These are phyloP conservation scores for Ilyonectria sp. DNA, from an alignment of 2,329 filamentous ascomycete genomes.

Conservation along the genomic window DNA sequence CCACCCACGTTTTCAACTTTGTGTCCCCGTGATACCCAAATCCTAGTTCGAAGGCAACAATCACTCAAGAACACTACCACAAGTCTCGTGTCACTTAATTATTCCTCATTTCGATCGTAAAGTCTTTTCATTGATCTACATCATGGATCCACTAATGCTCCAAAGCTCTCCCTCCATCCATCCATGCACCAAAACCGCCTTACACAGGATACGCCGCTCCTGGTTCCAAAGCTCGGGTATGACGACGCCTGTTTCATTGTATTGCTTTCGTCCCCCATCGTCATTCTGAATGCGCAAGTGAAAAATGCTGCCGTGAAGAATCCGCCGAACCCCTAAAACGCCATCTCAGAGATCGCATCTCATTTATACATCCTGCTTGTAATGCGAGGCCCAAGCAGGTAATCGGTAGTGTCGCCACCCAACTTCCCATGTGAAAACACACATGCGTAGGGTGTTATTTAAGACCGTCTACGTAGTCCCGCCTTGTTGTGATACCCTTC, in stretches of 20 bases:
- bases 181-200: constrained; percentile 28
- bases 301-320: constrained; percentile 4
- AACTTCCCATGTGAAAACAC: constrained; percentile 10
- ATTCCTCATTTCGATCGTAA: neutral
- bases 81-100: neutral
- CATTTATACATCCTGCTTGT: constrained; percentile 24
- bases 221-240: constrained; percentile 17
- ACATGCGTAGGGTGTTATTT: neutral
- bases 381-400: constrained; percentile 2
- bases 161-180: constrained; percentile 11
- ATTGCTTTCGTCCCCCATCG: constrained; percentile 16
- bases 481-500: constrained; percentile 54
- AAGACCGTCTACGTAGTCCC: constrained; percentile 17
- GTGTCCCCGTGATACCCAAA: no score
- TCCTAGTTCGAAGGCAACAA: no score
- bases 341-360: constrained; percentile 19
- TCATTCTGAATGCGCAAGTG: constrained; percentile 10
- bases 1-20: neutral
- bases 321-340: constrained; percentile 26
- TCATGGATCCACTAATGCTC: constrained; percentile 7
- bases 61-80: neutral
- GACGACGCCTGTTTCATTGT: constrained; percentile 20
- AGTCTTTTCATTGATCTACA: constrained; percentile 21
- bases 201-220: constrained; percentile 29
- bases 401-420: constrained; percentile 24